phyloP scores from a whole-genome alignment of 2,329 filamentous ascomycete genomes.

The Xylariales sp. region DNA sequence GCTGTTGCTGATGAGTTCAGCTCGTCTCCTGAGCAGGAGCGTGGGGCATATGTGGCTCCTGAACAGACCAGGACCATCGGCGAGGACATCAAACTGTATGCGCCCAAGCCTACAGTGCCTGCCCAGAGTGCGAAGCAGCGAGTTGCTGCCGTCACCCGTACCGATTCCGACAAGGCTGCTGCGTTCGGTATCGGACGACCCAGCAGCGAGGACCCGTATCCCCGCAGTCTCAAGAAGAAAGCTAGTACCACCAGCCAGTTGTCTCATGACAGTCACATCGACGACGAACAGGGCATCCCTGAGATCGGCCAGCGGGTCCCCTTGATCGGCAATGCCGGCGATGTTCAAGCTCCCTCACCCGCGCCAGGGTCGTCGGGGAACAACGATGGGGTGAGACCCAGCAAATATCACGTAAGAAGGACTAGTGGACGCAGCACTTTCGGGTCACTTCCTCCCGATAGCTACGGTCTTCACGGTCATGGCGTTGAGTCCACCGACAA shows the following conservation, averaged over 20 bases:
- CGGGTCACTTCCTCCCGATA: slow-evolving; percentile 70
- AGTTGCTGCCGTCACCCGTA: slow-evolving; percentile 80
- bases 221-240: slow-evolving; percentile 57
- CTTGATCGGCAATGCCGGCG: slow-evolving; percentile 87
- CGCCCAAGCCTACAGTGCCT: slow-evolving; percentile 82
- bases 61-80: slow-evolving; percentile 74
- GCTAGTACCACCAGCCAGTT: slow-evolving; percentile 50
- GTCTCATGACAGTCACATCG: slow-evolving; percentile 48
- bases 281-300: slow-evolving; percentile 83
- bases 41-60: slow-evolving; percentile 41
- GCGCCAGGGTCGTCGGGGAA: slow-evolving; percentile 44
- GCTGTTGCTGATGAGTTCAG: slow-evolving; percentile 45
- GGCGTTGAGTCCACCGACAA: slow-evolving; percentile 71
- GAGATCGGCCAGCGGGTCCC: slow-evolving; percentile 90
- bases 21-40: slow-evolving; percentile 34
- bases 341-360: slow-evolving; percentile 92
- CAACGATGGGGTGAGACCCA: slow-evolving; percentile 30
- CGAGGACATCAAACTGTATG: slow-evolving; percentile 79
- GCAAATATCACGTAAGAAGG: slow-evolving; percentile 60
- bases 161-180: slow-evolving; percentile 82
- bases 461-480: slow-evolving; percentile 90
- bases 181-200: slow-evolving; percentile 77
- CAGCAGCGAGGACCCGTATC: slow-evolving; percentile 47
- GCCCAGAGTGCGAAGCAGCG: slow-evolving; percentile 76
- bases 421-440: slow-evolving; percentile 64